Base-by-base conservation (phyloP, 1,139 yeast species). In the Debaryomyces sp. region DNA sequence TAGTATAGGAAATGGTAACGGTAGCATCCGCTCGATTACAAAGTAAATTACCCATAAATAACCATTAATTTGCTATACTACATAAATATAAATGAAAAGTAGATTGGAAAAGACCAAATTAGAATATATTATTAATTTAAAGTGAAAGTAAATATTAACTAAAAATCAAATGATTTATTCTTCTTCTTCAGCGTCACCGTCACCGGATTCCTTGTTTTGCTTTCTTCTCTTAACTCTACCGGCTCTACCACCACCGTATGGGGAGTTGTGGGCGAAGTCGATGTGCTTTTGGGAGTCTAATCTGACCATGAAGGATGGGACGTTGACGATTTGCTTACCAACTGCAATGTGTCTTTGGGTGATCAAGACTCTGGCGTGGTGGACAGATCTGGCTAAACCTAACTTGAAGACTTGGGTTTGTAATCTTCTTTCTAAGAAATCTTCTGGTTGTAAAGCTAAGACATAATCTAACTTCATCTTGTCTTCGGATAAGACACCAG, bases 161-260 rank as follows among this genome's bases (percentile, higher is more conserved):
- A 40, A 43, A 41, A 27, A 47, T 43, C 55, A 58, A 61, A 49
- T 59, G 58, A 68, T 68, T 78, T 81, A 80, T 70, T 80, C 82
- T 58, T 74, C 80, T 66, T 80, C 95, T 63, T 76, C 94, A 59
- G 69, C 89, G 57, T 73, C 94, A 56, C 73, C 91, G 62, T 71
- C 82, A 64, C 74, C 85, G 59, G 72, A 76, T 41, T 54, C 55
- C 76, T 82, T 85, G 74, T 80, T 85, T 76, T 87, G 89, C 85
- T 88, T 85, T 83, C 84, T 92, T 89, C 99, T 91, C 87, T 95
- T 95, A 71, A 90, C 96, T 86, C 99, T 95, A 78, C 99, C 99
- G 68, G 99, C 95, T 84, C 99, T 94, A 68, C 97, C 99, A 83
- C 99, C 99, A 77, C 99, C 99, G 90, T 89, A 94, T 79, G 99